Conservation (phyloP, 306 rosid species). For the Astragalus glycyphyllos region DNA sequence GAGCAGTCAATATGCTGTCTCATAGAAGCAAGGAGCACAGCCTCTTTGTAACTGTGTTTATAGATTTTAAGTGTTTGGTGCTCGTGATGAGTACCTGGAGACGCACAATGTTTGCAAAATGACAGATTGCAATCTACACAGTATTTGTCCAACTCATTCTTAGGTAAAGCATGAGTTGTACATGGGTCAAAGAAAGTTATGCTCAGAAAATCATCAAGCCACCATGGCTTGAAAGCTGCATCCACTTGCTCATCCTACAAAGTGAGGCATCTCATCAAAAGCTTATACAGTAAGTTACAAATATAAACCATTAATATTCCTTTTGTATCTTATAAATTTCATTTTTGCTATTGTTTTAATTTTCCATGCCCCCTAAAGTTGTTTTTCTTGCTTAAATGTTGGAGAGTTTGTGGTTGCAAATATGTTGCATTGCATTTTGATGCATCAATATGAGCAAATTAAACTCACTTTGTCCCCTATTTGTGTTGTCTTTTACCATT, state of each 20-base stretch:
- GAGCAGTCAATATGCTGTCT: conserved; percentile 50
- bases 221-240: conserved; percentile 7
- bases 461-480: not conserved
- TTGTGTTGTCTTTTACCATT: not conserved
- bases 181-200: conserved; percentile 41
- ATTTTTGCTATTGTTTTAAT: not conserved
- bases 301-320: not conserved
- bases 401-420: not conserved
- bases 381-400: not conserved
- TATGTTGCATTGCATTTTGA: not conserved
- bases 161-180: conserved; percentile 12
- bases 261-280: conserved; percentile 12
- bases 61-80: conserved; percentile 43
- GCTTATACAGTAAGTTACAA: not conserved
- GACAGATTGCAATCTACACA: conserved; percentile 42
- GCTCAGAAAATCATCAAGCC: conserved; percentile 40
- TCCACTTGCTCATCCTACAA: conserved; percentile 24
- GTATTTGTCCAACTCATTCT: conserved; percentile 43
- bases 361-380: not conserved
- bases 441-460: not conserved
- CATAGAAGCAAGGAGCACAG: conserved; percentile 45
- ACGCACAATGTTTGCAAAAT: conserved; percentile 47
- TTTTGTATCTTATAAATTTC: not conserved
- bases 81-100: conserved; percentile 33
- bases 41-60: conserved; percentile 44